Evolutionary conservation across 495 filamentous ascomycete genomes (phyloP), one percentile per base, ranked within the genome.

Genomic region (Tetracladium setigerum): DNA sequence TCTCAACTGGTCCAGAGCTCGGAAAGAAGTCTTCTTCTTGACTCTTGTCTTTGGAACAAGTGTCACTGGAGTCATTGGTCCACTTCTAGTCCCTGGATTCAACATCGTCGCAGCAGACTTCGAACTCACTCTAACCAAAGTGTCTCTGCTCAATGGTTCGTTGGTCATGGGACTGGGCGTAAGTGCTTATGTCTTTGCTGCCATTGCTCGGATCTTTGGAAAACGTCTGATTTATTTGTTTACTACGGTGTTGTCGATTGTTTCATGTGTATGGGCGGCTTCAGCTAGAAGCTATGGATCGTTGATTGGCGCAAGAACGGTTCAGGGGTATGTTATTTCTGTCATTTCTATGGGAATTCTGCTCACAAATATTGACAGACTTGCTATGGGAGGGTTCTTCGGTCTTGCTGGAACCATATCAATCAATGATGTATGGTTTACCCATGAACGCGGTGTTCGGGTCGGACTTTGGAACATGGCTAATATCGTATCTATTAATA

Each of bases 241-340:
- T 1, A 53, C 50, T 4, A 47, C 44, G 3, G 4, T 53, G 31
- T 27, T 19, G 0, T 34, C 47, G 32, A 44, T 44, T 16, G 39
- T 53, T 24, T 39, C 50, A 9, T 53, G 45, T 39, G 33, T 53
- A 32, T 53, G 45, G 49, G 24, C 14, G 30, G 49, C 49, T 3
- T 43, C 49, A 31, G 36, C 43, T 11, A 41, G 56, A 15, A 55
- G 43, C 11, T 64, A 58, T 43, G 47, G 38, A 11, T 50, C 43
- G 16, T 42, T 64, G 36, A 39, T 61, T 14, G 62, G 57, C 10
- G 52, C 58, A 15, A 45, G 62, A 30, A 55, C 59, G 14, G 44
- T 64, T 14, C 56, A 59, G n/a, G 62, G 59, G 1, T 58, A n/a
- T n/a, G n/a, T n/a, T n/a, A n/a, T n/a, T n/a, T n/a, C n/a, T n/a